Evolutionary conservation across 108 stramenopile genomes (phyloP), one percentile per base, ranked within the genome.

Genomic region (Stephanodiscus triporus): DNA sequence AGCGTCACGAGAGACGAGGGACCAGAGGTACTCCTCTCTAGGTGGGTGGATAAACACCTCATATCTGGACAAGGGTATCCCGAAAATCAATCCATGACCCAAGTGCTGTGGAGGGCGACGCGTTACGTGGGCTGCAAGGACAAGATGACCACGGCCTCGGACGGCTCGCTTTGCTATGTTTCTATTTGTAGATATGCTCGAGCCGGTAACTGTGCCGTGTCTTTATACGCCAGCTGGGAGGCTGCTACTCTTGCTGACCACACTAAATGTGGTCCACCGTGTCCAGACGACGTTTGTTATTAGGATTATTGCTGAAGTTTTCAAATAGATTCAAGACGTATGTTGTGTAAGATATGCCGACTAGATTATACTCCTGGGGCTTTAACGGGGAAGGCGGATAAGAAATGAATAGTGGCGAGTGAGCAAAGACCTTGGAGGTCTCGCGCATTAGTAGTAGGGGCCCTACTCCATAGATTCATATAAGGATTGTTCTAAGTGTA

Each of bases 141-240:
- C 19, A 55, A 34, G 36, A 51, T 40, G 23, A 45, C 10, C 23
- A 19, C 5, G 9, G n/a, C 24, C 6, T n/a, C 50, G 0, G 47
- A 79, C 58, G 81, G 70, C 1, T 23, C 11, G n/a, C 27, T 51
- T 11, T 83, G 82, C 27, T 76, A 75, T 59, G 75, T 74, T 16
- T 47, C 49, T 13, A 61, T 83, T 22, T 83, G 82, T 32, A 40
- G 82, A 27, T 83, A 83, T 80, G 64, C 63, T 0, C 67, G 82
- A 32, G 55, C 82, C 17, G 82, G 78, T 14, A 83, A 83, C 59
- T 83, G 82, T 55, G 43, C 42, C 24, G 70, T 78, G 72, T 36
- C 57, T 34, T 32, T 26, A 43, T 78, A 64, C 16, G 62, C 22
- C n/a, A 65, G 72, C 27, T 78, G 77, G 82, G 49, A 66, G 42